Evolutionary conservation across 2,329 filamentous ascomycete genomes (phyloP).

Genomic region (Neopestalotiopsis sp.): DNA sequence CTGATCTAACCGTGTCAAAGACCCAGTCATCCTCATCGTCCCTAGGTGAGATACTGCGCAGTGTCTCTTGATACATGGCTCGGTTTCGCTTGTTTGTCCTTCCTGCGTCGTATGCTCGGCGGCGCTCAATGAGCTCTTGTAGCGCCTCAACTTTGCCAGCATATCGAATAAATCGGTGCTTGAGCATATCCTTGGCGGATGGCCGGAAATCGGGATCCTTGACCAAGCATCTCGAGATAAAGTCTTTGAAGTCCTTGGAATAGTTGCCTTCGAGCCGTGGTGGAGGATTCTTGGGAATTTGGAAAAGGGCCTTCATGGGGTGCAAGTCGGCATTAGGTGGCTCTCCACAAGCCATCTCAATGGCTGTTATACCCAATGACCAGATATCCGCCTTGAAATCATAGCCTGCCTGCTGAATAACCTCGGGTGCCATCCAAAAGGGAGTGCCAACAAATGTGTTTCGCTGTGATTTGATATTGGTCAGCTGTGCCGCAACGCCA

Average conservation of each 20-base stretch:
- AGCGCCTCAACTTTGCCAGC: slow-evolving; percentile 88
- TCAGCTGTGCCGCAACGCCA: slow-evolving; percentile 93
- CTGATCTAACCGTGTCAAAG: slow-evolving; percentile 89
- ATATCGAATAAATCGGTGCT: slow-evolving; percentile 84
- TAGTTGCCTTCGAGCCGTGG: slow-evolving; percentile 86
- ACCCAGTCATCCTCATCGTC: slow-evolving; percentile 87
- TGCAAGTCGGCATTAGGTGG: slow-evolving; percentile 86
- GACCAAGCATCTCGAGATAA: slow-evolving; percentile 85
- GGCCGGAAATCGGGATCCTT: slow-evolving; percentile 89
- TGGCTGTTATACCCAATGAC: slow-evolving; percentile 90
- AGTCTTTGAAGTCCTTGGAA: slow-evolving; percentile 92
- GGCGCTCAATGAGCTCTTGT: slow-evolving; percentile 84
- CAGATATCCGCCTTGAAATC: slow-evolving; percentile 94
- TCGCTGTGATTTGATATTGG: slow-evolving; percentile 95
- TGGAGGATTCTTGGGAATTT: slow-evolving; percentile 87
- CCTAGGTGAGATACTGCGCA: slow-evolving; percentile 71
- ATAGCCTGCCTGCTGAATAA: slow-evolving; percentile 83
- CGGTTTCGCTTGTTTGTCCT: slow-evolving; percentile 71
- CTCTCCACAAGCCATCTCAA: slow-evolving; percentile 87
- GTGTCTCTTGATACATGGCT: slow-evolving; percentile 92
- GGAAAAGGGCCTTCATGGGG: slow-evolving; percentile 91
- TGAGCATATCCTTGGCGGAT: slow-evolving; percentile 83
- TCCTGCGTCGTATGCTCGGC: slow-evolving; percentile 80
- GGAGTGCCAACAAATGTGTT: slow-evolving; percentile 98
- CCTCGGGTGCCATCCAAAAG: slow-evolving; percentile 96